These are phyloP conservation scores for Exophiala oligosperma DNA, from an alignment of 2,329 filamentous ascomycete genomes.

Conservation along the genomic window DNA sequence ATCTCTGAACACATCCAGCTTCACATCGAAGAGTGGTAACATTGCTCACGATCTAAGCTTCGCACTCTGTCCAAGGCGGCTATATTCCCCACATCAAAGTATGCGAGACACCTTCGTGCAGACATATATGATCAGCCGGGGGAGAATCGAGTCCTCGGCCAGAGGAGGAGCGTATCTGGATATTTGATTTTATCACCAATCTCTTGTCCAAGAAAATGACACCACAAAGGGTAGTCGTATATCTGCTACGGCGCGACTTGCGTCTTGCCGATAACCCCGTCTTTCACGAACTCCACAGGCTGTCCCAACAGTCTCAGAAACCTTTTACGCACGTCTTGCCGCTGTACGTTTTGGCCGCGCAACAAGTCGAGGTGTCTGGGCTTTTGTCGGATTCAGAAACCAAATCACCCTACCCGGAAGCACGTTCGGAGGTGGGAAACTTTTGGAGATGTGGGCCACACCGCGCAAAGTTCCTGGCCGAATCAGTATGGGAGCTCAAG, in stretches of 20 bases:
- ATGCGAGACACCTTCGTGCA: no score
- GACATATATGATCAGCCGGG: no score
- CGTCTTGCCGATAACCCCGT: slow-evolving; percentile 74
- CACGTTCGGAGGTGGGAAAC: slow-evolving; percentile 62
- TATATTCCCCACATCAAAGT: no score
- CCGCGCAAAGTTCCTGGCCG: slow-evolving; percentile 69
- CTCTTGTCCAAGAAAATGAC: slow-evolving; percentile 22
- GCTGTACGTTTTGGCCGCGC: slow-evolving; percentile 66
- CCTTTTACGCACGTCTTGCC: slow-evolving; percentile 67
- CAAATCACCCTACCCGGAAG: slow-evolving; percentile 66
- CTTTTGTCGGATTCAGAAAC: slow-evolving; percentile 56
- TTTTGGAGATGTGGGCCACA: slow-evolving; percentile 76
- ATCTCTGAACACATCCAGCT: no score
- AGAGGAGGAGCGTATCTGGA: no score
- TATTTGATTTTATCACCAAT: neutral
- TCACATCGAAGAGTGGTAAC: no score
- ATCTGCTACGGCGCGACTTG: slow-evolving; percentile 71
- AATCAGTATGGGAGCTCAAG: slow-evolving; percentile 74
- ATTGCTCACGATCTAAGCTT: no score
- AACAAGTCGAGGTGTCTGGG: slow-evolving; percentile 74
- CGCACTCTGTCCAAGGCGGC: no score
- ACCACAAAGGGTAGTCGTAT: slow-evolving; percentile 59
- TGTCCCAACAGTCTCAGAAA: slow-evolving; percentile 48
- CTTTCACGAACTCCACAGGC: slow-evolving; percentile 56
- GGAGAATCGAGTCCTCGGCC: no score